Evolutionary conservation across 306 rosid species (phyloP), one percentile per base, ranked within the genome.

Genomic region (Vigna hirtella): DNA sequence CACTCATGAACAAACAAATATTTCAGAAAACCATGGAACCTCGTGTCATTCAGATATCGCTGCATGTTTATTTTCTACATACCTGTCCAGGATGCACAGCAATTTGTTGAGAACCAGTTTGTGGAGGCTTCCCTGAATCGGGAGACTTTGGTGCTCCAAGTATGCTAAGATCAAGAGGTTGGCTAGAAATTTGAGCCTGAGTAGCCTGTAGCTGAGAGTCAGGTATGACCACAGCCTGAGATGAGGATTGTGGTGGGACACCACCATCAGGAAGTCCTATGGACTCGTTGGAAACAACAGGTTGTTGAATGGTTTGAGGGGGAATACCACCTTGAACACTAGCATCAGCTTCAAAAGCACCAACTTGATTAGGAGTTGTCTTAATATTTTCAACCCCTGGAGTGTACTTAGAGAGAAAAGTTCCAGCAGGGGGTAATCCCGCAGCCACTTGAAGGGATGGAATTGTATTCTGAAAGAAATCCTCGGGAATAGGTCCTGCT

Each of bases 51-150:
- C 26, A 68, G 32, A 79, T 6, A 36, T 57, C 32, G 32, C 75
- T 48, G 59, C 65, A 66, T 42, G 45, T 72, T 57, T 52, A 36
- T 38, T 65, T 36, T 10, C 61, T 24, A 15, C 32, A 78, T 81
- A 92, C 98, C 97, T 94, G 98, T 78, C 98, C 98, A 85, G 98
- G 98, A 76, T 93, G 98, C 84, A 94, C 94, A 56, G 94, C 70
- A 74, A 91, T 82, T 38, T 96, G 93, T 61, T 86, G 90, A 30
- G 96, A 80, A 70, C 76, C 72, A 77, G 87, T 78, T 52, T 83
- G 87, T 30, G 83, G 40, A 69, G 86, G 87, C 68, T 82, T 94
- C 75, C 88, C 98, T 30, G 91, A 78, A 74, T 88, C 92, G 6
- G 79, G 84, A 79, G 91, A 83, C 79, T 79, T 72, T 34, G 85